These are phyloP conservation scores for Coniochaeta prunicola DNA, from an alignment of 2,329 filamentous ascomycete species.

Conservation along the genomic window DNA sequence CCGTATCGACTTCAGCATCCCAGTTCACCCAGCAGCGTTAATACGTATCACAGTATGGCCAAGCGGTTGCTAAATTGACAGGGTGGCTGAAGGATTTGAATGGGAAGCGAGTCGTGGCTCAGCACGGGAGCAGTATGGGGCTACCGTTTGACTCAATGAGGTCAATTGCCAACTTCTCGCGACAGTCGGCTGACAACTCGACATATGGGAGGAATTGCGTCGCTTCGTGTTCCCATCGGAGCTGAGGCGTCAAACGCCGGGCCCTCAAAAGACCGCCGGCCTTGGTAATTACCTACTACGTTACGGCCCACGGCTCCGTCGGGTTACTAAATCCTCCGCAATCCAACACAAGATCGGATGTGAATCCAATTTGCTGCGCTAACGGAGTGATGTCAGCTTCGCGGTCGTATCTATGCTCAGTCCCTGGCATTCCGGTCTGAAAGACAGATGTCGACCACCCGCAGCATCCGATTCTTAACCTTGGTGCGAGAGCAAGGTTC, in stretches of 20 bases:
- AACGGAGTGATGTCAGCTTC: background rate
- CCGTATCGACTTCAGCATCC: too few relatives aligned
- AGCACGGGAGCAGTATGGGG: too few relatives aligned
- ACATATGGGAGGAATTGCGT: too few relatives aligned
- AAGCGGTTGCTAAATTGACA: too few relatives aligned
- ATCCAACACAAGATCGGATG: background rate
- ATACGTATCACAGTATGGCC: too few relatives aligned
- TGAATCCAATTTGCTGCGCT: background rate
- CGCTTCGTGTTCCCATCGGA: background rate
- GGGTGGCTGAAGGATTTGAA: too few relatives aligned
- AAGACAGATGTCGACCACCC: background rate
- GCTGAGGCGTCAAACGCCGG: background rate
- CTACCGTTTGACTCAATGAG: too few relatives aligned
- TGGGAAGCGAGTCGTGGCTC: too few relatives aligned
- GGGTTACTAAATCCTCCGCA: background rate
- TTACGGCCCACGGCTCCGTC: too few relatives aligned
- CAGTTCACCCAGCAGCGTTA: too few relatives aligned
- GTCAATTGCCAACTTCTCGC: too few relatives aligned
- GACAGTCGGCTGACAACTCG: too few relatives aligned
- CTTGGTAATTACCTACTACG: background rate
- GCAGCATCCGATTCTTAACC: background rate
- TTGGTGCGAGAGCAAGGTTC: background rate
- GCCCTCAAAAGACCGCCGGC: background rate
- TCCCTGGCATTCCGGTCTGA: background rate
- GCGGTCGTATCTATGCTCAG: background rate